These are phyloP conservation scores for Carnegiea gigantea DNA, from an alignment of 179 eudicot genomes.

Conservation along the genomic window DNA sequence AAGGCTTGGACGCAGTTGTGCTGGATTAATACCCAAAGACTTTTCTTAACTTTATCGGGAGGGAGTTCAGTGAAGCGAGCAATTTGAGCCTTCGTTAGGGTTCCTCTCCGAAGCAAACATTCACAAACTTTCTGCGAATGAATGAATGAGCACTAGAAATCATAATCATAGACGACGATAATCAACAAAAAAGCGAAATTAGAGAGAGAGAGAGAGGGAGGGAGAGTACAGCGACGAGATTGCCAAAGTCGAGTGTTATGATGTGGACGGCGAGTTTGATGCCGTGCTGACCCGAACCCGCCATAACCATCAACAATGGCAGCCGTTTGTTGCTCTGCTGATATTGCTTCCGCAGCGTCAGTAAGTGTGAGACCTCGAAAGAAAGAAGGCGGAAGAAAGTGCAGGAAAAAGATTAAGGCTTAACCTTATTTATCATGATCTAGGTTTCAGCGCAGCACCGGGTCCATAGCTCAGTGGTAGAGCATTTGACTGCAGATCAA, in stretches of 20 bases:
- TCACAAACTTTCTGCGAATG: slow-evolving; percentile 76
- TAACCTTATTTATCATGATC: too few relatives aligned
- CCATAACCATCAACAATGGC: not conserved
- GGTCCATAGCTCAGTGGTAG: slow-evolving; percentile 21
- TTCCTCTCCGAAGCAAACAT: slow-evolving; percentile 77
- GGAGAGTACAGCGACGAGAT: slow-evolving; percentile 55
- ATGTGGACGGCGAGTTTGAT: slow-evolving; percentile 74
- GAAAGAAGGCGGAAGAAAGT: too few relatives aligned
- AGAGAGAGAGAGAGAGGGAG: slow-evolving; percentile 25
- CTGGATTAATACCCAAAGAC: slow-evolving; percentile 55
- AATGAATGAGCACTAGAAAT: not conserved
- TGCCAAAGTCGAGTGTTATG: slow-evolving; percentile 69
- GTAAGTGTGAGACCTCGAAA: too few relatives aligned
- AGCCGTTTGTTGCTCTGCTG: not conserved
- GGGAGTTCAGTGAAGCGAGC: slow-evolving; percentile 24
- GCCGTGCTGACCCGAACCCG: slow-evolving; percentile 54
- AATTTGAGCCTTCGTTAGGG: slow-evolving; percentile 41
- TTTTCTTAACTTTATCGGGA: slow-evolving; percentile 23
- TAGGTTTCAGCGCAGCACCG: not conserved
- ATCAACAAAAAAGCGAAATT: not conserved
- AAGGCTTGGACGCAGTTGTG: slow-evolving; percentile 95
- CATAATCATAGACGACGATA: not conserved
- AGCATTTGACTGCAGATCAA: slow-evolving; percentile 18
- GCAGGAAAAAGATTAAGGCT: too few relatives aligned
- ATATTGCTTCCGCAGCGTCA: too few relatives aligned